phyloP scores from a whole-genome alignment of 306 rosid genomes.

The Luffa acutangula region DNA sequence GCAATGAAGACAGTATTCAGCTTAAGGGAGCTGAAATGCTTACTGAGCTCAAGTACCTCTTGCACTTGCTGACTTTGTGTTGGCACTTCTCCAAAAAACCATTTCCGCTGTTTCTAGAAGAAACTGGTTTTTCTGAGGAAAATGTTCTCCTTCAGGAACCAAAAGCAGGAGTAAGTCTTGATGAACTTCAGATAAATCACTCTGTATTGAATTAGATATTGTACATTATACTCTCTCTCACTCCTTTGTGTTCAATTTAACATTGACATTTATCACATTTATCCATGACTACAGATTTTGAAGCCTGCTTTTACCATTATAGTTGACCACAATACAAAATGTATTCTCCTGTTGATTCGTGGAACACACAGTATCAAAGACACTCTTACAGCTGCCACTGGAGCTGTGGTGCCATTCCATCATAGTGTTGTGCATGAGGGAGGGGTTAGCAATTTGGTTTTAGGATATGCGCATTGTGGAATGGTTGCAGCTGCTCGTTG shows the following conservation, averaged over 20 bases:
- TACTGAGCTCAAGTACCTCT: constrained; percentile 60
- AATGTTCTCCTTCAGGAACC: constrained; percentile 86
- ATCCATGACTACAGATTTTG: constrained; percentile 53
- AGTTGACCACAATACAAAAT: constrained; percentile 44
- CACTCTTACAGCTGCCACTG: constrained; percentile 87
- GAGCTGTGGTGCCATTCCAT: constrained; percentile 89
- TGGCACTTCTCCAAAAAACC: constrained; percentile 95
- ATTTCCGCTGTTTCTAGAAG: constrained; percentile 66
- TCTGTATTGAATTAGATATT: background rate
- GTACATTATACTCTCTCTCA: background rate
- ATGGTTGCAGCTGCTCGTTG: constrained; percentile 98
- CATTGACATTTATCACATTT: background rate
- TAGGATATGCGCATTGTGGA: constrained; percentile 95
- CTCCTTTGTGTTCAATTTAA: constrained; percentile 3
- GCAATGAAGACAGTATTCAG: constrained; percentile 58
- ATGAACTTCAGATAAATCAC: background rate
- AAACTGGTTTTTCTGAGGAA: constrained; percentile 61
- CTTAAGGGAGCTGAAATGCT: constrained; percentile 54
- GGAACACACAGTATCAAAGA: constrained; percentile 97
- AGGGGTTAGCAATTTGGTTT: constrained; percentile 76
- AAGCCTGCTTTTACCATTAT: constrained; percentile 93
- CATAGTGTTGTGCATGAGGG: constrained; percentile 74
- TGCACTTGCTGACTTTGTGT: constrained; percentile 67
- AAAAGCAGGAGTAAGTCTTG: constrained; percentile 78
- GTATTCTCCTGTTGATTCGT: constrained; percentile 71